Evolutionary conservation across 176 grass and related monocot genomes (phyloP).

Genomic region (Carex myosuroides): DNA sequence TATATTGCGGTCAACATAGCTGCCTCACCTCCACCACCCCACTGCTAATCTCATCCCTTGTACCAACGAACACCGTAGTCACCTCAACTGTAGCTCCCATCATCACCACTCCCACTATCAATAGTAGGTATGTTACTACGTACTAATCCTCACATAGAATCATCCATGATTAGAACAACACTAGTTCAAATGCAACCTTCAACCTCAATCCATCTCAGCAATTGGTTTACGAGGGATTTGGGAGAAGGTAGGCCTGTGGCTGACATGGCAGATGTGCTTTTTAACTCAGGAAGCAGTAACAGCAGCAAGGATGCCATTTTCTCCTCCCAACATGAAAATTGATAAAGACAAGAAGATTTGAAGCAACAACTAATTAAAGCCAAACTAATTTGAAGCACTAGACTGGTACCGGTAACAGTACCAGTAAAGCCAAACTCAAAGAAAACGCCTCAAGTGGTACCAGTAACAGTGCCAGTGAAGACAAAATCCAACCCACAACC

Average conservation of each 20-base stretch:
- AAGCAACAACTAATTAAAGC: neutral
- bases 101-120: neutral
- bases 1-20: slow-evolving; percentile 64
- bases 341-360: neutral
- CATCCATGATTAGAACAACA: too few species aligned
- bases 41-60: slow-evolving; percentile 34
- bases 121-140: neutral
- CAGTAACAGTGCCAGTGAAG: too few species aligned
- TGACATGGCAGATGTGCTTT: slow-evolving; percentile 63
- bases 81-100: neutral
- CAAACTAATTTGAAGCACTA: too few species aligned
- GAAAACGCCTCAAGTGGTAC: too few species aligned
- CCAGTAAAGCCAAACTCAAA: too few species aligned
- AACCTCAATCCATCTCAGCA: slow-evolving; percentile 46
- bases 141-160: neutral
- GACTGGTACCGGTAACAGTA: too few species aligned
- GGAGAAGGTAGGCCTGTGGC: slow-evolving; percentile 16
- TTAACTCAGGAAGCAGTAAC: slow-evolving; percentile 51
- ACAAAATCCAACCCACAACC: too few species aligned
- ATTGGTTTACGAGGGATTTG: slow-evolving; percentile 15
- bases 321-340: slow-evolving; percentile 22
- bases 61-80: neutral
- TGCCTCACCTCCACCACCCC: slow-evolving; percentile 75
- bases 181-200: slow-evolving; percentile 23
- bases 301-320: slow-evolving; percentile 76